Evolutionary conservation across 2,329 filamentous ascomycete species (phyloP).

Genomic region (Trichoderma harzianum): DNA sequence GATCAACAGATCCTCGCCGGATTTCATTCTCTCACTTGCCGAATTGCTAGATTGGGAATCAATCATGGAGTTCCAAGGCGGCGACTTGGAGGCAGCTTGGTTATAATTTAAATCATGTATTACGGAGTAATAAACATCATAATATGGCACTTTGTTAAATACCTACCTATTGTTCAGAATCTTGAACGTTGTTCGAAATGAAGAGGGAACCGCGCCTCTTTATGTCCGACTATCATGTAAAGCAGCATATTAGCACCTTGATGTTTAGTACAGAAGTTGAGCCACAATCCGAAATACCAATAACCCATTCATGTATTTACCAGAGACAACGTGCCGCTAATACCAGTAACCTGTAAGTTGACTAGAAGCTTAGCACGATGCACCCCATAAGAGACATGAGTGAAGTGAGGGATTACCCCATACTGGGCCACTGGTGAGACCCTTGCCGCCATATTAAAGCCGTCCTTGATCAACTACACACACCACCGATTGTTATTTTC

Average conservation of each 20-base stretch:
- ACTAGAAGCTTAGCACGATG: not conserved
- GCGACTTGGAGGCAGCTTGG: too few species aligned
- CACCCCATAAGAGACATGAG: not conserved
- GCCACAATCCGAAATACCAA: not conserved
- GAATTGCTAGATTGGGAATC: too few species aligned
- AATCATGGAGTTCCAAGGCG: too few species aligned
- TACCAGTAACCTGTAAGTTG: not conserved
- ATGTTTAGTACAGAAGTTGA: not conserved
- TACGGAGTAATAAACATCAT: too few species aligned
- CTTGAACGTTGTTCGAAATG: too few species aligned
- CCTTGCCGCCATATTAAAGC: not conserved
- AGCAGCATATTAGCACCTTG: not conserved
- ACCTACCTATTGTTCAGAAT: too few species aligned
- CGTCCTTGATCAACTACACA: not conserved
- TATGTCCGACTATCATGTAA: not conserved
- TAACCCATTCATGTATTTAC: not conserved
- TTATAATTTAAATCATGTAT: too few species aligned
- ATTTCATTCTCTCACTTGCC: too few species aligned
- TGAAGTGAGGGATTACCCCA: not conserved
- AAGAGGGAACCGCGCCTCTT: not conserved
- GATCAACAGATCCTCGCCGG: too few species aligned
- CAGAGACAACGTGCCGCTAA: not conserved
- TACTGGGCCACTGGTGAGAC: not conserved
- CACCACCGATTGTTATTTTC: not conserved
- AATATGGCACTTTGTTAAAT: too few species aligned